A percentile compares a stretch with the other conserved stretches of the same genome.
Conservation (phyloP, 495 filamentous ascomycete species). For the Clavariopsis aquatica region DNA sequence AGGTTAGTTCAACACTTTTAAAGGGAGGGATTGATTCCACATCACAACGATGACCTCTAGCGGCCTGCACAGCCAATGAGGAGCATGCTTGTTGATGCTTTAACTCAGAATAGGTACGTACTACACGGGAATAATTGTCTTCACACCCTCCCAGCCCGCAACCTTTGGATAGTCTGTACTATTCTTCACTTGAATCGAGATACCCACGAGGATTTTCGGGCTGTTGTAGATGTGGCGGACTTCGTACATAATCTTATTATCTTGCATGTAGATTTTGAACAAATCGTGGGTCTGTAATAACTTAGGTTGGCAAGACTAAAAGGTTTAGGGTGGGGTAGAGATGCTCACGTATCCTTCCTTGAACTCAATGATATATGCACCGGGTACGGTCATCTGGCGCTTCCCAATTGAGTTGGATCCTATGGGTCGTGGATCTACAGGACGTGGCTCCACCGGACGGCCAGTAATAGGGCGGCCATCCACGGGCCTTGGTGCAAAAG, state of each 20-base stretch:
- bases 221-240: not conserved
- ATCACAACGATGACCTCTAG: not conserved
- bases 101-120: not conserved
- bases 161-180: not conserved
- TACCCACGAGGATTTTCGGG: constrained; percentile 2
- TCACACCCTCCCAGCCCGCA: not conserved
- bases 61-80: not conserved
- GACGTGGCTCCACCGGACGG: constrained; percentile 9
- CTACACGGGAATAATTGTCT: not conserved
- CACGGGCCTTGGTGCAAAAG: constrained; percentile 3
- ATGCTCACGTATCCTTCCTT: constrained; percentile 3
- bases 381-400: not conserved
- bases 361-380: constrained; percentile 8
- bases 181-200: constrained; percentile 1
- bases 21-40: not conserved
- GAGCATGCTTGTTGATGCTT: not conserved
- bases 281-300: not conserved
- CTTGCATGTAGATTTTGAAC: not conserved
- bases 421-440: constrained; percentile 3
- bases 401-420: not conserved
- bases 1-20: not conserved
- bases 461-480: constrained; percentile 4
- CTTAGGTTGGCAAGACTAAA: too few relatives aligned
- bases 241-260: not conserved
- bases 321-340: not conserved